Evolutionary conservation across 331 rosid genomes (phyloP).

Genomic region (Malus hybrid): DNA sequence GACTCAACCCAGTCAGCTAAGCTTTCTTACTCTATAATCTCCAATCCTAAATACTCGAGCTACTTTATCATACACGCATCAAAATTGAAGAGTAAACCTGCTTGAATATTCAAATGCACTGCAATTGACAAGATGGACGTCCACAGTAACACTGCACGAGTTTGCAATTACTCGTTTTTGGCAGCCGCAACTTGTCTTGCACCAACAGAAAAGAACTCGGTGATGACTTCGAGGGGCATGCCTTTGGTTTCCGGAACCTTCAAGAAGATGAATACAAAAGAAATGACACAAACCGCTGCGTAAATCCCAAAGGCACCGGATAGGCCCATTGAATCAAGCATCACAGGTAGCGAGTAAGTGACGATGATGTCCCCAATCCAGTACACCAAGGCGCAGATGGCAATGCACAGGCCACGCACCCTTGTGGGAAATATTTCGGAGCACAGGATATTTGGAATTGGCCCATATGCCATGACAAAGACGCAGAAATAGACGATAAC

Average conservation of each 20-base stretch:
- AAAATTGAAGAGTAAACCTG: not conserved
- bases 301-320: constrained; percentile 55
- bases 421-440: constrained; percentile 73
- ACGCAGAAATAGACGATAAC: constrained; percentile 52
- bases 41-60: not conserved
- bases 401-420: constrained; percentile 81
- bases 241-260: constrained; percentile 90
- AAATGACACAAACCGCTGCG: constrained; percentile 46
- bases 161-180: constrained; percentile 35
- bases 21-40: not conserved
- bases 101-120: not conserved
- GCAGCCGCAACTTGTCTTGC: constrained; percentile 41
- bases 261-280: constrained; percentile 53
- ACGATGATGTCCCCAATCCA: constrained; percentile 71
- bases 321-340: constrained; percentile 56
- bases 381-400: constrained; percentile 58
- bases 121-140: constrained; percentile 8
- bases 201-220: constrained; percentile 71
- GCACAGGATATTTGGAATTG: constrained; percentile 78
- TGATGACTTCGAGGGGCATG: constrained; percentile 85
- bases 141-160: not conserved
- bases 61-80: not conserved
- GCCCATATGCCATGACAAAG: constrained; percentile 68
- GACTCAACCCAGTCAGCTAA: not conserved
- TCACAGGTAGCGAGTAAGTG: constrained; percentile 54